phyloP scores from a whole-genome alignment of 208 protist genomes.

The Porcisia hertigi region DNA sequence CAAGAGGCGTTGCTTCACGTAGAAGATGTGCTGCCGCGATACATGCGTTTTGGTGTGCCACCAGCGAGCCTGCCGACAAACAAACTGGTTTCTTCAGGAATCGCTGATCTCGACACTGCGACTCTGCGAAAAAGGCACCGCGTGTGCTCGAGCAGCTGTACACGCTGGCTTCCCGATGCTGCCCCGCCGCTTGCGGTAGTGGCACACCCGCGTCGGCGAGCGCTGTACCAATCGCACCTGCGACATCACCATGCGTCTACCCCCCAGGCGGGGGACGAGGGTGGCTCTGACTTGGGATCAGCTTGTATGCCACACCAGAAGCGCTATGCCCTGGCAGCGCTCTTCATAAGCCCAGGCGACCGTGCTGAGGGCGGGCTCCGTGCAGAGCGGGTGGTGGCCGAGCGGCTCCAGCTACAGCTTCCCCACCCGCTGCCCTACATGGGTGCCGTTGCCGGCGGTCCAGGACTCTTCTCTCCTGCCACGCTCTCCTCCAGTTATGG shows the following conservation, averaged over 20 bases:
- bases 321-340: slow-evolving; percentile 43
- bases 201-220: slow-evolving; percentile 1
- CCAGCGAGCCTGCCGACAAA: background rate
- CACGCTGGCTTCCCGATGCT: slow-evolving; percentile 25
- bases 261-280: background rate
- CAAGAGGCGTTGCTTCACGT: slow-evolving; percentile 39
- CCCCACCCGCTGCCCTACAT: slow-evolving; percentile 12
- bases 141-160: slow-evolving; percentile 30
- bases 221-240: background rate
- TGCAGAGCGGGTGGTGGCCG: slow-evolving; percentile 56
- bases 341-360: slow-evolving; percentile 68
- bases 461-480: slow-evolving; percentile 18
- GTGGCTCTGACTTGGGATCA: background rate
- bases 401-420: slow-evolving; percentile 70
- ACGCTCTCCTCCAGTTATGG: slow-evolving; percentile 33
- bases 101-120: background rate
- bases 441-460: slow-evolving; percentile 10
- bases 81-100: background rate
- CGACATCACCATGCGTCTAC: background rate
- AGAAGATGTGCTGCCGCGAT: slow-evolving; percentile 56
- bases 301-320: slow-evolving; percentile 19
- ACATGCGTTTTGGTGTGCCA: slow-evolving; percentile 51
- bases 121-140: background rate
- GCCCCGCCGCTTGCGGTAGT: slow-evolving; percentile 21
- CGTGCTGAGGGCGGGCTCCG: slow-evolving; percentile 28